Conservation (phyloP, 2,329 filamentous ascomycete species). For the Fusarium poae region DNA sequence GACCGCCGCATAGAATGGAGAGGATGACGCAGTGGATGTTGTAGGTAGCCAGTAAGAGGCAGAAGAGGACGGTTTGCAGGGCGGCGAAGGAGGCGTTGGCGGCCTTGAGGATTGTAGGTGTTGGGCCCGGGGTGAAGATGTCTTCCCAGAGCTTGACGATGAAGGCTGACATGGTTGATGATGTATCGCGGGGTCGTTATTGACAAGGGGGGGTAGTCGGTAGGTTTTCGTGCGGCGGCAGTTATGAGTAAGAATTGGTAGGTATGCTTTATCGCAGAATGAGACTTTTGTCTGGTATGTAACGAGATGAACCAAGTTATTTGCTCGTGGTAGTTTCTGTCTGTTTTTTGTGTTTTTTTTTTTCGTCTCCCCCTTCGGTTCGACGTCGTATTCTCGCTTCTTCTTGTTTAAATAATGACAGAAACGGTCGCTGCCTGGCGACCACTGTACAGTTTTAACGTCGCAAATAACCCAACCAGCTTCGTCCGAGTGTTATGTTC, state of each 20-base stretch:
- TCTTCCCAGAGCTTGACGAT: constrained; percentile 87
- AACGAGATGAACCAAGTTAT: not conserved
- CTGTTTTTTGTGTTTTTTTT: not conserved
- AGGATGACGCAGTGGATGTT: constrained; percentile 91
- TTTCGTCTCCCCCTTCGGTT: not conserved
- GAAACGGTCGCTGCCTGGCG: constrained; percentile 45
- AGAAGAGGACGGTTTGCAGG: constrained; percentile 82
- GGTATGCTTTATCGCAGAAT: constrained; percentile 18
- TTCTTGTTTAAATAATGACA: constrained; percentile 18
- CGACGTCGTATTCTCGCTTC: constrained; percentile 27
- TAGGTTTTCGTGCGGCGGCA: constrained; percentile 10
- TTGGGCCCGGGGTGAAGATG: constrained; percentile 93
- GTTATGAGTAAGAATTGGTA: not conserved
- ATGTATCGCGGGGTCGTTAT: constrained; percentile 30
- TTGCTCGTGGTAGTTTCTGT: constrained; percentile 10
- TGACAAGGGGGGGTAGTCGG: constrained; percentile 12
- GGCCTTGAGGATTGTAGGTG: constrained; percentile 86
- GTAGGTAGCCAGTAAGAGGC: constrained; percentile 82
- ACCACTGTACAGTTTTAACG: constrained; percentile 32
- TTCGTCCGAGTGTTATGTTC: constrained; percentile 25
- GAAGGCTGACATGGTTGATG: constrained; percentile 67
- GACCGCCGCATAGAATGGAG: constrained; percentile 79
- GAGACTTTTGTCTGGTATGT: constrained; percentile 3
- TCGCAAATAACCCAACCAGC: constrained; percentile 32
- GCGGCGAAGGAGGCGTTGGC: constrained; percentile 91